A percentile compares a stretch with the other conserved stretches of the same genome.
phyloP scores from a whole-genome alignment of 768 basidiomycete species.

The Tylopilus sp. region DNA sequence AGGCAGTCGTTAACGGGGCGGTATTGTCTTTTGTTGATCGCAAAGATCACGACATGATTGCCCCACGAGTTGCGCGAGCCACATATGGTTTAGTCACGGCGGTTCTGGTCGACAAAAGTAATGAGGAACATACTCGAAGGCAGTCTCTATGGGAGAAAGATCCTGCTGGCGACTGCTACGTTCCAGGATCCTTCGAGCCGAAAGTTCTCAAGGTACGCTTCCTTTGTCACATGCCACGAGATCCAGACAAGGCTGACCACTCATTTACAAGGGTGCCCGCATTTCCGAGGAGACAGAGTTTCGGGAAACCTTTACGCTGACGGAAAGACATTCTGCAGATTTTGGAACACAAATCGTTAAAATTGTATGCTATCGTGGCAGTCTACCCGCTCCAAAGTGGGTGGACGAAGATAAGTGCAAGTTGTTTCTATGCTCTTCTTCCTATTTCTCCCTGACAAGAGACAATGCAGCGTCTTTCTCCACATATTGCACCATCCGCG shows the following conservation, averaged over 20 bases:
- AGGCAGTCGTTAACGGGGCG: background rate
- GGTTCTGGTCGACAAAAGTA: too few relatives aligned
- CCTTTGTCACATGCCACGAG: too few relatives aligned
- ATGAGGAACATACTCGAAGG: too few relatives aligned
- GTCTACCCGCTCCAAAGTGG: background rate
- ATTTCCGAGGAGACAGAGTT: background rate
- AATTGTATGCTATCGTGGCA: background rate
- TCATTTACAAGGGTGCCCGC: background rate
- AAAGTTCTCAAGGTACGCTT: background rate
- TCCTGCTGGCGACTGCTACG: too few relatives aligned
- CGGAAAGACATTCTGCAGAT: background rate
- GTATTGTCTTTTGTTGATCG: background rate
- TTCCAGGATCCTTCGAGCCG: background rate
- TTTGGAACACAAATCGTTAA: background rate
- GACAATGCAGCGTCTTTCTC: constrained; percentile 7
- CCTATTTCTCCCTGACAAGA: background rate
- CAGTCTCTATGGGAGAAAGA: too few relatives aligned
- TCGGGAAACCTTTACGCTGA: background rate
- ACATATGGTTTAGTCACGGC: background rate
- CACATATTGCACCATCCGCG: constrained; percentile 3
- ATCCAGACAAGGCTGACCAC: background rate
- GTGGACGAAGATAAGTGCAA: background rate
- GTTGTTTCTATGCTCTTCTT: background rate
- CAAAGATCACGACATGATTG: background rate
- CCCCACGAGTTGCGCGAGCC: background rate